A percentile compares a stretch with the other conserved stretches of the same genome.
Conservation (phyloP, 2,329 filamentous ascomycete species). For the Aspergillus amoenus region DNA sequence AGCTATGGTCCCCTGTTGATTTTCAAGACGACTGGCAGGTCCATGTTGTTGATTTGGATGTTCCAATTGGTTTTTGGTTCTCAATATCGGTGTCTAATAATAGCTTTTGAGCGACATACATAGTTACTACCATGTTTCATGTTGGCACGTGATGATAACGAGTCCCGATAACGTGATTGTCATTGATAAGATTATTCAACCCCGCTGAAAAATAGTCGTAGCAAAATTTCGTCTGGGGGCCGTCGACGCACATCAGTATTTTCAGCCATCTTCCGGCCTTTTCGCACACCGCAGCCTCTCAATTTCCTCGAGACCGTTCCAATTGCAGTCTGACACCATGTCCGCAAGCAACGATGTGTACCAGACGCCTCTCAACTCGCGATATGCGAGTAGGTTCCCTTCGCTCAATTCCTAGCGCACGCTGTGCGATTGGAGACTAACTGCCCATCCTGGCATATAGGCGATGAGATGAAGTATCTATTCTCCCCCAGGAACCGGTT, state of each 20-base stretch:
- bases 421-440: conserved; percentile 16
- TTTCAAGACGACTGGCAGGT: not conserved
- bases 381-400: conserved; percentile 63
- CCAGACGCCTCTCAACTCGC: conserved; percentile 67
- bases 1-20: not conserved
- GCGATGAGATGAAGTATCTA: conserved; percentile 70
- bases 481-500: conserved; percentile 75
- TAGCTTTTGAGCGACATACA: not conserved
- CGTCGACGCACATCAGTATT: conserved; percentile 17
- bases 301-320: conserved; percentile 19
- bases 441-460: conserved; percentile 23
- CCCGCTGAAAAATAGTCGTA: conserved; percentile 27
- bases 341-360: conserved; percentile 54
- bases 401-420: not conserved
- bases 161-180: conserved; percentile 37
- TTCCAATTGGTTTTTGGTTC: not conserved
- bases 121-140: not conserved
- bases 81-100: not conserved
- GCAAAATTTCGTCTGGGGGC: conserved; percentile 30
- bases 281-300: conserved; percentile 17
- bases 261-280: conserved; percentile 10
- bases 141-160: conserved; percentile 23
- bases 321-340: conserved; percentile 31
- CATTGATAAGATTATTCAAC: conserved; percentile 35
- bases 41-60: not conserved